Evolutionary conservation across 306 rosid genomes (phyloP).

Genomic region (Rubus parviflorus): DNA sequence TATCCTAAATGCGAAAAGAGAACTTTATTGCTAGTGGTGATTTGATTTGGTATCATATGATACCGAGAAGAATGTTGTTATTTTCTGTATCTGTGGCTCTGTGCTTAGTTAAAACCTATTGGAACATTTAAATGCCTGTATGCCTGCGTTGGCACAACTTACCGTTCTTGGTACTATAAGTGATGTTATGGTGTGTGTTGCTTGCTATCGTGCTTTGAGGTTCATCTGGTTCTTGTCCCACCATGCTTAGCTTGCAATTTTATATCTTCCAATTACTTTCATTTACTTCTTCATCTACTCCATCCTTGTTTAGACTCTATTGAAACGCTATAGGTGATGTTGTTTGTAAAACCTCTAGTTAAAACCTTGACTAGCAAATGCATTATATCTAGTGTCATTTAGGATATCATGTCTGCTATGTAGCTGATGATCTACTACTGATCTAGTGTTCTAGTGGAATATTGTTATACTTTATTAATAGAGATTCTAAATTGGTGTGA

Average conservation of each 20-base stretch:
- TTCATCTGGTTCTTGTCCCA: neutral
- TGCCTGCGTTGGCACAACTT: neutral
- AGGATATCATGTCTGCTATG: neutral
- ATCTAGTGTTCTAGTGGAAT: neutral
- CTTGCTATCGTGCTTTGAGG: neutral
- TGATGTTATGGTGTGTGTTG: neutral
- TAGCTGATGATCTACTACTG: too few relatives aligned
- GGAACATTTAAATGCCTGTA: neutral
- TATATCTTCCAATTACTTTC: neutral
- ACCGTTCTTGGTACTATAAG: neutral
- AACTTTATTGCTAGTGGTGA: constrained; percentile 21
- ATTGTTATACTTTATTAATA: neutral
- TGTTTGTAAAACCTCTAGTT: neutral
- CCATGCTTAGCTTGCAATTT: neutral
- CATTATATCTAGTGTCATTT: neutral
- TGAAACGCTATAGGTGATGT: neutral
- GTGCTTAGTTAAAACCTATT: neutral
- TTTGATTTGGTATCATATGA: constrained; percentile 11
- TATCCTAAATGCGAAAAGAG: neutral
- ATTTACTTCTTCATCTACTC: neutral
- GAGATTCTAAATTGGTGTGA: neutral
- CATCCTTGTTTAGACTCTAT: too few relatives aligned
- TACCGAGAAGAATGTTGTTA: neutral
- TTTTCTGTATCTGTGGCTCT: neutral
- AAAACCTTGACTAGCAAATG: neutral